Evolutionary conservation across 106 monocot genomes (phyloP).

Genomic region (Hemerocallis citrina): DNA sequence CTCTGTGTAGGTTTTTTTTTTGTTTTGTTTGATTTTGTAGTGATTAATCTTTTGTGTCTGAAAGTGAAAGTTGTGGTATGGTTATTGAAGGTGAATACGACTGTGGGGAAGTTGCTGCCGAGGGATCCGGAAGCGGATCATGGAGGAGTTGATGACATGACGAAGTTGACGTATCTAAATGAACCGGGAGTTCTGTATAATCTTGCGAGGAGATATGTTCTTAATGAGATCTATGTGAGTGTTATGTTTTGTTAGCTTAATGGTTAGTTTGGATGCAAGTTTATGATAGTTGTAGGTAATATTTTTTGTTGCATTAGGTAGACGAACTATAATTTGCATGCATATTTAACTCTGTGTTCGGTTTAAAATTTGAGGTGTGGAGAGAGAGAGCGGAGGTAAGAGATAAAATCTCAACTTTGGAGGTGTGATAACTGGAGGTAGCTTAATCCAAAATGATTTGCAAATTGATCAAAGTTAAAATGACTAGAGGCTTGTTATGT

Average conservation of each 20-base stretch:
- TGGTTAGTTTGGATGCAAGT: no score
- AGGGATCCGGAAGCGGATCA: slow-evolving; percentile 74
- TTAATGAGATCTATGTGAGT: slow-evolving; percentile 86
- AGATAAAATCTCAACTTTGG: no score
- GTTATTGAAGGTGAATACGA: slow-evolving; percentile 27
- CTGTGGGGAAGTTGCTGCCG: slow-evolving; percentile 39
- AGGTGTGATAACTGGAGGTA: no score
- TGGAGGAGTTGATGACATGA: slow-evolving; percentile 94
- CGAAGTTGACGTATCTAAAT: slow-evolving; percentile 71
- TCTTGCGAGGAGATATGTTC: slow-evolving; percentile 58
- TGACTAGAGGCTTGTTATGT: no score
- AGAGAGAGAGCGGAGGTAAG: no score
- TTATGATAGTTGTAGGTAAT: neutral
- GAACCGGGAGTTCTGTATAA: slow-evolving; percentile 90
- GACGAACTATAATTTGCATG: neutral
- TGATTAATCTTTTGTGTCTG: neutral
- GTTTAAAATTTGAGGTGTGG: no score
- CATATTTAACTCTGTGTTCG: no score
- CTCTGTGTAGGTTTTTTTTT: neutral
- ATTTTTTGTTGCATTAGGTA: neutral
- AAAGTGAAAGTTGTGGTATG: neutral
- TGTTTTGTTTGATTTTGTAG: neutral
- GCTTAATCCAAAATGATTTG: no score
- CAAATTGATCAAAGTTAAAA: no score
- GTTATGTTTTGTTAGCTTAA: no score